Conservation (phyloP, 2,329 filamentous ascomycete genomes). For the Epichloe gansuensis region DNA sequence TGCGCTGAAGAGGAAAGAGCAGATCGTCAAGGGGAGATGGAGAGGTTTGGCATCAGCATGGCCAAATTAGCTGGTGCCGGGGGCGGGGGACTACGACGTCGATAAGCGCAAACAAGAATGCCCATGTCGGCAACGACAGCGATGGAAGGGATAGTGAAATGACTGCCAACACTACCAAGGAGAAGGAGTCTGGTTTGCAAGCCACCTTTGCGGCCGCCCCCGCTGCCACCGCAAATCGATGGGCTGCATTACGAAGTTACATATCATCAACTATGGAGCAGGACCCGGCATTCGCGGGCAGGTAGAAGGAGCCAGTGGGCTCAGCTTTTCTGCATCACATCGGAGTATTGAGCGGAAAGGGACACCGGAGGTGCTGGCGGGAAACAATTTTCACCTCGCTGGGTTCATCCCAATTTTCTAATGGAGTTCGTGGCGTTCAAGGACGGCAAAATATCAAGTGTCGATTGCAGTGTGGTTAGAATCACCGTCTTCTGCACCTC, state of each 20-base stretch:
- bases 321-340: not conserved
- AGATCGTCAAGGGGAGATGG: constrained; percentile 67
- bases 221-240: constrained; percentile 45
- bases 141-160: constrained; percentile 10
- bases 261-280: constrained; percentile 84
- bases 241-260: constrained; percentile 72
- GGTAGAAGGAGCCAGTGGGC: constrained; percentile 3
- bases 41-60: constrained; percentile 74
- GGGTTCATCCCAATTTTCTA: not conserved
- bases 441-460: not conserved
- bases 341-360: no score
- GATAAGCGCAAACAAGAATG: not conserved
- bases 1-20: constrained; percentile 73
- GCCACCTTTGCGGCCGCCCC: constrained; percentile 6
- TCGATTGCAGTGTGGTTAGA: not conserved
- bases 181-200: not conserved
- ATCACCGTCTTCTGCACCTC: not conserved
- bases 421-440: constrained; percentile 1
- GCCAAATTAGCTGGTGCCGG: constrained; percentile 50
- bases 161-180: constrained; percentile 4
- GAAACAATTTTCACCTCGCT: no score
- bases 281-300: constrained; percentile 56
- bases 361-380: no score
- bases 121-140: constrained; percentile 5
- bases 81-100: constrained; percentile 6